Percentiles rank a stretch among this genome's conserved stretches.
Conservation (phyloP, 805 yeast species). For the Suhomyces faveliae region DNA sequence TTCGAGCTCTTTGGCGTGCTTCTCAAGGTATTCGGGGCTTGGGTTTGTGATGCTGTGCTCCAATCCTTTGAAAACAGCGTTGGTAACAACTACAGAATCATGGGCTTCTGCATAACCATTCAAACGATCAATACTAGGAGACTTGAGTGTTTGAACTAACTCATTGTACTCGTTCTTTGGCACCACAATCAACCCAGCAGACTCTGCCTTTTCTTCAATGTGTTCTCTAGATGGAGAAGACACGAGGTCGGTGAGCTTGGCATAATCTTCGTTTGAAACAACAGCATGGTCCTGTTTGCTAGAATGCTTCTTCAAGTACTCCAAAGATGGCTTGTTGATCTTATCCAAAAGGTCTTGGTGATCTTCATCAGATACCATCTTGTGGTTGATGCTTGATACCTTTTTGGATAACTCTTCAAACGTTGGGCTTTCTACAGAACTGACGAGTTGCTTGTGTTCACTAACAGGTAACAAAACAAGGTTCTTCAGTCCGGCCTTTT, state of each 20-base stretch:
- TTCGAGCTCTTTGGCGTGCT: background rate
- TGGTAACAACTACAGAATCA: slow-evolving; percentile 6
- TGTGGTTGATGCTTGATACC: background rate
- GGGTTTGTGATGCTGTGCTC: slow-evolving; percentile 11
- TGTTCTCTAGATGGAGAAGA: slow-evolving; percentile 16
- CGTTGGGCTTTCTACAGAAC: slow-evolving; percentile 1
- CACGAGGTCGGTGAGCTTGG: slow-evolving; percentile 11
- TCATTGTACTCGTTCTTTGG: slow-evolving; percentile 20
- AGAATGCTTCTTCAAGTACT: slow-evolving; percentile 27
- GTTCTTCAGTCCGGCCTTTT: slow-evolving; percentile 24
- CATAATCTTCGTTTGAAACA: slow-evolving; percentile 15
- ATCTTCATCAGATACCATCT: background rate
- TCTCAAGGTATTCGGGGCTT: slow-evolving; percentile 6
- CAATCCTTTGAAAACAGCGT: slow-evolving; percentile 9
- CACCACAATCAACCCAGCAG: slow-evolving; percentile 13
- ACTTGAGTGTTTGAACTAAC: slow-evolving; percentile 9
- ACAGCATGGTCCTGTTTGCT: slow-evolving; percentile 8
- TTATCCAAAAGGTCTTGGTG: background rate
- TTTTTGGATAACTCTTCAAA: slow-evolving; percentile 6
- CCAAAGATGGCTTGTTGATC: slow-evolving; percentile 25
- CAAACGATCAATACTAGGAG: slow-evolving; percentile 11
- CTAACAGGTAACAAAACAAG: slow-evolving; percentile 12
- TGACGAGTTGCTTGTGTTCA: slow-evolving; percentile 16
- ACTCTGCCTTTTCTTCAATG: slow-evolving; percentile 14
- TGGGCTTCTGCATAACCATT: slow-evolving; percentile 5